Conservation (phyloP, 768 basidiomycete genomes). For the Rickenella mellea region DNA sequence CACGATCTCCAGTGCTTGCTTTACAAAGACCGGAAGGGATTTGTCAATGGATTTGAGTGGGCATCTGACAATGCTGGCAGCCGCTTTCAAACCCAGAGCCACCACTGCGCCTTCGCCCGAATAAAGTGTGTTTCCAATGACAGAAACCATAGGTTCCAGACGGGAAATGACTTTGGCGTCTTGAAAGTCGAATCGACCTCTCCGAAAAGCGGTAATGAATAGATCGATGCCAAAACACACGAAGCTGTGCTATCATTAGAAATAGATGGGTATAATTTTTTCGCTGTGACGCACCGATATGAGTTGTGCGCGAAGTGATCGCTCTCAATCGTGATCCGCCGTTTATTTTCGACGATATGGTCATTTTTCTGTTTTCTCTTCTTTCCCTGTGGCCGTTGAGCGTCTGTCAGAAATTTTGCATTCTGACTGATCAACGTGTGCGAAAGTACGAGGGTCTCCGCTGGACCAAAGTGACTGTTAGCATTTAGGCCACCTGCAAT, state of each 20-base stretch:
- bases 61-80: constrained; percentile 73
- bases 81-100: constrained; percentile 65
- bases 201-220: constrained; percentile 77
- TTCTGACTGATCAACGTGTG: constrained; percentile 89
- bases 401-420: constrained; percentile 71
- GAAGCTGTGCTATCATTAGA: constrained; percentile 41
- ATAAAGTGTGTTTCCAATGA: constrained; percentile 89
- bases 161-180: constrained; percentile 68
- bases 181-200: constrained; percentile 78
- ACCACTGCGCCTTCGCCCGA: constrained; percentile 71
- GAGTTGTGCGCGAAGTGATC: constrained; percentile 84
- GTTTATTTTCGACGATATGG: constrained; percentile 71
- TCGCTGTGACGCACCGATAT: constrained; percentile 47
- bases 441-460: constrained; percentile 71
- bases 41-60: constrained; percentile 68
- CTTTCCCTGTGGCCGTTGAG: constrained; percentile 22
- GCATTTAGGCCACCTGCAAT: constrained; percentile 78
- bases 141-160: constrained; percentile 76
- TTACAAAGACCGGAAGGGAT: constrained; percentile 74
- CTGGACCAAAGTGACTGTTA: constrained; percentile 61
- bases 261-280: constrained; percentile 2
- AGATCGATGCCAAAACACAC: constrained; percentile 88
- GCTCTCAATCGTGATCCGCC: constrained; percentile 39
- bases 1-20: constrained; percentile 77
- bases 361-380: constrained; percentile 36